phyloP scores from a whole-genome alignment of 1,139 yeast species.

The Magnusiomyces ingens region DNA sequence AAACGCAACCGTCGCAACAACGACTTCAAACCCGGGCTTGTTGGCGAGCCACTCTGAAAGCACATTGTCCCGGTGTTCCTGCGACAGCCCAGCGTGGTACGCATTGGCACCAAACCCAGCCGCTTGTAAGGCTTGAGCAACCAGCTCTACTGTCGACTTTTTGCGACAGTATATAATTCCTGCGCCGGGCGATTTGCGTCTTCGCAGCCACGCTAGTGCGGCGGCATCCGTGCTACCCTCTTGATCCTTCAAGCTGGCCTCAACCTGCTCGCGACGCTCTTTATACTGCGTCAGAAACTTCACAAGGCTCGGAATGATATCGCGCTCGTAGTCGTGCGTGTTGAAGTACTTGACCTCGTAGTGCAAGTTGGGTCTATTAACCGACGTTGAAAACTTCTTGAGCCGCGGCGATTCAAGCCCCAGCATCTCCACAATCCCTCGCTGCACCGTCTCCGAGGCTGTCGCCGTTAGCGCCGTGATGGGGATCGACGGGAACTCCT shows the following conservation, averaged over 20 bases:
- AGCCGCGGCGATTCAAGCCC: slow-evolving; percentile 18
- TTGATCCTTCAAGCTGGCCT: too few species aligned
- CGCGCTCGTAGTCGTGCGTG: slow-evolving; percentile 37
- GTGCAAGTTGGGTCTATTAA: slow-evolving; percentile 70
- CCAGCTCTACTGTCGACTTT: slow-evolving; percentile 71
- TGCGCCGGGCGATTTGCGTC: slow-evolving; percentile 30
- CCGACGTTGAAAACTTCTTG: slow-evolving; percentile 29
- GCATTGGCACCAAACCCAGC: slow-evolving; percentile 58
- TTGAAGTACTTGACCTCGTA: slow-evolving; percentile 54
- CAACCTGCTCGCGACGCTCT: slow-evolving; percentile 19
- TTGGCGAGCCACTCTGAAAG: slow-evolving; percentile 60
- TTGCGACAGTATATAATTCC: slow-evolving; percentile 89
- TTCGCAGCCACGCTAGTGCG: not conserved
- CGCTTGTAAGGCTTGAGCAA: slow-evolving; percentile 50
- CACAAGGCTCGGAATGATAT: slow-evolving; percentile 46
- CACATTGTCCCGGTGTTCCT: slow-evolving; percentile 54
- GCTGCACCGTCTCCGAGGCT: slow-evolving; percentile 38
- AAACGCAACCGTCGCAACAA: slow-evolving; percentile 79
- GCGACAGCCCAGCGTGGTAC: slow-evolving; percentile 80
- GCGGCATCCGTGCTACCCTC: too few species aligned
- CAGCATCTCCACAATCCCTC: slow-evolving; percentile 22
- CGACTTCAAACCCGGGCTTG: slow-evolving; percentile 25
- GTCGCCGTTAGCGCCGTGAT: slow-evolving; percentile 87
- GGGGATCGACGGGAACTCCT: slow-evolving; percentile 64
- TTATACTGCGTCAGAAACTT: slow-evolving; percentile 47